A percentile compares a stretch with the other conserved stretches of the same genome.
Conservation (phyloP, 352 stramenopile genomes). For the Elongisporangium undulatum region DNA sequence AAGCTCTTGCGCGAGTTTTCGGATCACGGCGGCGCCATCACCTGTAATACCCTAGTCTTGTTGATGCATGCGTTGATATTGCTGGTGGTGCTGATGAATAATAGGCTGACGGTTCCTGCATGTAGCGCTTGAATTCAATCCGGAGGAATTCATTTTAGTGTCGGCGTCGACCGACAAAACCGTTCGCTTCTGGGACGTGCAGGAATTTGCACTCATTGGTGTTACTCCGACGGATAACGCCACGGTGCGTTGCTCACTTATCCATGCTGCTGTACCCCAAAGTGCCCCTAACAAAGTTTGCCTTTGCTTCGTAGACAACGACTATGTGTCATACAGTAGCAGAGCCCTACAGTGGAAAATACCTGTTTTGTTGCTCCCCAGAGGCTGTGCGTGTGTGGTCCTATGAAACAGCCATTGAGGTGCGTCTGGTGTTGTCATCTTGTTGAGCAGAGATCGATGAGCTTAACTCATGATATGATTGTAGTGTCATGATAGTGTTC, state of each 20-base stretch:
- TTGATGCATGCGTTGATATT: too few species aligned
- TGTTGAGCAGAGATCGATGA: not conserved
- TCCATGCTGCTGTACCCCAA: not conserved
- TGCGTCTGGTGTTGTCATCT: conserved; percentile 11
- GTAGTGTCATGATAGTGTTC: conserved; percentile 74
- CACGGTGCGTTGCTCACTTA: conserved; percentile 28
- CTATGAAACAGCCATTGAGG: conserved; percentile 77
- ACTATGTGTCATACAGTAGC: conserved; percentile 74
- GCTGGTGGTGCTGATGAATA: too few species aligned
- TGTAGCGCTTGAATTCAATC: conserved; percentile 71
- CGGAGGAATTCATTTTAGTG: conserved; percentile 83
- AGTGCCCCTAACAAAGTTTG: not conserved
- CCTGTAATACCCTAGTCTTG: conserved; percentile 12
- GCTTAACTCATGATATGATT: not conserved
- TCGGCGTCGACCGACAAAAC: conserved; percentile 73
- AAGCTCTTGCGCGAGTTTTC: conserved; percentile 72
- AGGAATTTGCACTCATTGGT: conserved; percentile 76
- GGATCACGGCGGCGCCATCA: conserved; percentile 74
- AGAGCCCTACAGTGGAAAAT: conserved; percentile 78
- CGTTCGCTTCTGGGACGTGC: conserved; percentile 84
- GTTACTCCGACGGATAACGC: conserved; percentile 76
- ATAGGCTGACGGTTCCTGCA: not conserved
- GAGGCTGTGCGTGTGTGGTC: conserved; percentile 81
- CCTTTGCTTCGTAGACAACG: conserved; percentile 41
- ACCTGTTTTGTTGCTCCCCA: conserved; percentile 68